Evolutionary conservation across 2,329 filamentous ascomycete genomes (phyloP), one percentile per base, ranked within the genome.

Genomic region (Diaporthe caulivora): DNA sequence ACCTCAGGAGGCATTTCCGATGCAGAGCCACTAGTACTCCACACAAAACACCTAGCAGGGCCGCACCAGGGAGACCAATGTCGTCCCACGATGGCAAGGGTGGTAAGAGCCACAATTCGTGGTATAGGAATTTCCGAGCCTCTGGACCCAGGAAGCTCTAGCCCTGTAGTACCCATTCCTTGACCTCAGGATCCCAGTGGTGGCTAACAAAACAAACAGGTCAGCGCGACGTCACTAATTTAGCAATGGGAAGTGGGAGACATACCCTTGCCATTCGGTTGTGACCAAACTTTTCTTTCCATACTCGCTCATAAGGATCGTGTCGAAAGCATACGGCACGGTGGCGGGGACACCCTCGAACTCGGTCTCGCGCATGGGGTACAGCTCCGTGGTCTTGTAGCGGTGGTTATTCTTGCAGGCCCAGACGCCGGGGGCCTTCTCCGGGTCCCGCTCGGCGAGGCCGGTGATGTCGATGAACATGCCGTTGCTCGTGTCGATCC

Each of bases 401-500:
- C 87, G 85, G 82, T 97, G 94, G 78, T 88, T 88, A 80, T 97
- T 95, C 85, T 96, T 96, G 84, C 94, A 96, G 78, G 90, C 91
- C 90, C 92, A 94, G 40, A 93, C 81, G 9, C 93, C 92, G 0
- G 93, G 93, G 26, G 84, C 78, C 2, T 81, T 82, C 21, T 85
- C 84, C 0, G 89, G 87, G 42, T 94, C 87, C 26, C 92, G 89
- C 84, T 95, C 92, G 67, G 90, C 89, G 47, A 97, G 83, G 17
- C 90, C 94, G 0, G 94, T 97, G 79, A 97, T 95, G 81, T 97
- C 94, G 81, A 97, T 91, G 81, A 93, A 97, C 79, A 96, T 87
- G 62, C 94, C 94, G 78, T 92, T 97, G 71, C 84, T 82, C 73
- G 88, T 87, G 81, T 97, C 94, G 79, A 97, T 94, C 93, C 93